Evolutionary conservation across 2,329 filamentous ascomycete species (phyloP).

Genomic region (Bipolaris oryzae): DNA sequence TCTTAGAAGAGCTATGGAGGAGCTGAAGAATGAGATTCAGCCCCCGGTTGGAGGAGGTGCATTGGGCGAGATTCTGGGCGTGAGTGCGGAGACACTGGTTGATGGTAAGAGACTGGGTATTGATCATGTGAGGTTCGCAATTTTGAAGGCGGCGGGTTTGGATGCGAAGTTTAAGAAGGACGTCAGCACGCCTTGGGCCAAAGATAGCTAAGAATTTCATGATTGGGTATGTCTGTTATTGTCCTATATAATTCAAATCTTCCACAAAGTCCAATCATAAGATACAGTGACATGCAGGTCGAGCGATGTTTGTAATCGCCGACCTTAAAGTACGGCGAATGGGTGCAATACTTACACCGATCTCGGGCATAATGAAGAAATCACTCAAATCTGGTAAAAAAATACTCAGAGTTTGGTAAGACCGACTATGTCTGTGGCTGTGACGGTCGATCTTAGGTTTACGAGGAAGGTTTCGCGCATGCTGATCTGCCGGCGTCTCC

Average conservation of each 20-base stretch:
- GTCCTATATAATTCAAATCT: too few species aligned
- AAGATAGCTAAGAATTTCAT: background rate
- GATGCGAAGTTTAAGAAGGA: conserved; percentile 14
- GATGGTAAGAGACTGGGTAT: conserved; percentile 62
- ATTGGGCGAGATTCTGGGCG: conserved; percentile 66
- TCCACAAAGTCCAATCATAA: background rate
- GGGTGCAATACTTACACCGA: background rate
- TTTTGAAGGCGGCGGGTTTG: conserved; percentile 60
- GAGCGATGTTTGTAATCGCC: background rate
- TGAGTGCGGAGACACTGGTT: conserved; percentile 59
- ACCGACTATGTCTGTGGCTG: background rate
- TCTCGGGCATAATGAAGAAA: background rate
- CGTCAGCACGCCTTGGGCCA: background rate
- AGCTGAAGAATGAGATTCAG: conserved; percentile 46
- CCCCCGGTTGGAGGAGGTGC: conserved; percentile 44
- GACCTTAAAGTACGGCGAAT: background rate
- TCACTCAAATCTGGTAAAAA: background rate
- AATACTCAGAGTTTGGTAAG: background rate
- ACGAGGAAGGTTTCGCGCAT: conserved; percentile 1
- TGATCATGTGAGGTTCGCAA: conserved; percentile 67
- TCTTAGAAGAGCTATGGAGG: conserved; percentile 50
- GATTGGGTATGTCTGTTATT: background rate
- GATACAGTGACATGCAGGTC: background rate
- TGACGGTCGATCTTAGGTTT: background rate
- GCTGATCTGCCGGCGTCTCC: conserved; percentile 7